Conservation (phyloP, 2,329 filamentous ascomycete species). For the Aspergillus thermomutatus region DNA sequence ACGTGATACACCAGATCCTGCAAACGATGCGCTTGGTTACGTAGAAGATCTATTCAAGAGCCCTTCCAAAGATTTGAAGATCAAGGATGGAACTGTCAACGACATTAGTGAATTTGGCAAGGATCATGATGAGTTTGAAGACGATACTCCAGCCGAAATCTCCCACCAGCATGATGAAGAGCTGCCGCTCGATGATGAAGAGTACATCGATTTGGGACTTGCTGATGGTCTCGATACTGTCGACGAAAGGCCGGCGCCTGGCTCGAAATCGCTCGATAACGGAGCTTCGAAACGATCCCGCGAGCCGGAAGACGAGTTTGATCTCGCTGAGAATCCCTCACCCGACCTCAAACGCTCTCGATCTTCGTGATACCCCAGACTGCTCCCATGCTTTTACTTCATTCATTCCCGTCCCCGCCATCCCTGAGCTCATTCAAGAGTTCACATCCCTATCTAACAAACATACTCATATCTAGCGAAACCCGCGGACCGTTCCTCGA, state of each 20-base stretch:
- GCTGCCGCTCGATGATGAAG: slow-evolving; percentile 25
- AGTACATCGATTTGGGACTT: slow-evolving; percentile 38
- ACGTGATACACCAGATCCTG: slow-evolving; percentile 14
- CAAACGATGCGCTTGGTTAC: slow-evolving; percentile 31
- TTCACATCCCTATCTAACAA: not conserved
- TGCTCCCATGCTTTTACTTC: slow-evolving; percentile 1
- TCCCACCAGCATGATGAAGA: slow-evolving; percentile 20
- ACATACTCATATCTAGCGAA: not conserved
- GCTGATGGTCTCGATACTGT: slow-evolving; percentile 20
- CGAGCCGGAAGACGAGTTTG: slow-evolving; percentile 34
- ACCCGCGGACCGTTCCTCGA: slow-evolving; percentile 2
- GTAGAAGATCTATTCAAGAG: slow-evolving; percentile 32
- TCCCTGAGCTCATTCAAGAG: not conserved
- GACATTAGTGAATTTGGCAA: slow-evolving; percentile 14
- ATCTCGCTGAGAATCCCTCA: slow-evolving; percentile 19
- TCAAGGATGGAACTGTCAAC: slow-evolving; percentile 10
- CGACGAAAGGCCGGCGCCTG: slow-evolving; percentile 18
- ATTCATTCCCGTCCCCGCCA: slow-evolving; percentile 2
- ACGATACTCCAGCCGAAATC: slow-evolving; percentile 6
- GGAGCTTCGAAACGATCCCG: slow-evolving; percentile 33
- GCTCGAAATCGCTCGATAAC: slow-evolving; percentile 19
- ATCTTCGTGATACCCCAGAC: slow-evolving; percentile 33
- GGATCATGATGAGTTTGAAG: slow-evolving; percentile 15
- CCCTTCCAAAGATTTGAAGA: slow-evolving; percentile 12
- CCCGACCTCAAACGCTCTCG: slow-evolving; percentile 54